These are phyloP conservation scores for Podospora sp. DNA, from an alignment of 495 filamentous ascomycete genomes.

Conservation along the genomic window DNA sequence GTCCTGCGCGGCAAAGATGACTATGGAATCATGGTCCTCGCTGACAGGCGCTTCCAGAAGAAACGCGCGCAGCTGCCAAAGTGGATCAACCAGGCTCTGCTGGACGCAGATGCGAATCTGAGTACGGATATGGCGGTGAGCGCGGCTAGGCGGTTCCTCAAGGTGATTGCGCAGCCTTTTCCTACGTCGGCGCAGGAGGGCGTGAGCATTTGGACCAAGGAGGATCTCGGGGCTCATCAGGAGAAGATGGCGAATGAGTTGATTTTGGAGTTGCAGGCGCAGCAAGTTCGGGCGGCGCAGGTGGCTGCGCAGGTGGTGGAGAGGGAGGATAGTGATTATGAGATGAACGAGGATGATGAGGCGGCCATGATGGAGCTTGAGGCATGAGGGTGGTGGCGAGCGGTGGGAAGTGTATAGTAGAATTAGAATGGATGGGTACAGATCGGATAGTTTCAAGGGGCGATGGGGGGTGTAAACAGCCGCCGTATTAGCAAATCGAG, in stretches of 20 bases:
- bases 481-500: not conserved
- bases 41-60: conserved; percentile 86
- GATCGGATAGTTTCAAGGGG: not conserved
- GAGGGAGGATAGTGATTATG: conserved; percentile 54
- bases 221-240: conserved; percentile 76
- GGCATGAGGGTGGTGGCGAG: conserved; percentile 10
- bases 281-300: conserved; percentile 25
- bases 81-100: conserved; percentile 91
- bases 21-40: conserved; percentile 98
- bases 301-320: conserved; percentile 18
- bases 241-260: conserved; percentile 69
- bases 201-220: conserved; percentile 85
- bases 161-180: conserved; percentile 89
- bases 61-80: conserved; percentile 90
- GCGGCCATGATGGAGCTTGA: conserved; percentile 68
- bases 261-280: conserved; percentile 45
- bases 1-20: conserved; percentile 97
- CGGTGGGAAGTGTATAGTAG: not conserved
- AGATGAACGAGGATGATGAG: conserved; percentile 62
- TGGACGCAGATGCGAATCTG: conserved; percentile 81
- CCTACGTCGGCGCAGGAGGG: conserved; percentile 81
- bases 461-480: not conserved
- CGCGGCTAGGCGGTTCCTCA: conserved; percentile 83
- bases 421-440: not conserved
- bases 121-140: conserved; percentile 96